phyloP scores from a whole-genome alignment of 1,284 basidiomycete species.

The Fomitopsis palustris region DNA sequence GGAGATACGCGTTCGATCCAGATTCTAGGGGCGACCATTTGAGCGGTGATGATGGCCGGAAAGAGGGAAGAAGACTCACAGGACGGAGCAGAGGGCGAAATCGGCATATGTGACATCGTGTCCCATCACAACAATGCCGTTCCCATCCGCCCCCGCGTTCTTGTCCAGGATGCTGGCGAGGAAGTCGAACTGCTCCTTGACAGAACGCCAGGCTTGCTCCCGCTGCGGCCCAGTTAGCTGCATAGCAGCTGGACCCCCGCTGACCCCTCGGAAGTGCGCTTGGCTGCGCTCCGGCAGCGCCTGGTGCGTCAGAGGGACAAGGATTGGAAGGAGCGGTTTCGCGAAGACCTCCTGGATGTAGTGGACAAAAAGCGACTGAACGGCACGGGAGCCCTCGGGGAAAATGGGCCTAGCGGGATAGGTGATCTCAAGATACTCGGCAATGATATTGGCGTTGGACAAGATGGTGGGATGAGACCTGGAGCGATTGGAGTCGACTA shows the following conservation, averaged over 20 bases:
- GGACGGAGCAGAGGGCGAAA: constrained; percentile 63
- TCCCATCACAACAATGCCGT: constrained; percentile 64
- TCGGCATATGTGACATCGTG: constrained; percentile 65
- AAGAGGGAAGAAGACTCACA: constrained; percentile 24
- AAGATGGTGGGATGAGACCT: constrained; percentile 40
- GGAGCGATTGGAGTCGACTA: constrained; percentile 42
- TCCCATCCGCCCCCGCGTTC: constrained; percentile 48
- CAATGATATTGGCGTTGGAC: constrained; percentile 57
- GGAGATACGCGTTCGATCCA: constrained; percentile 68
- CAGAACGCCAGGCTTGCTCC: constrained; percentile 60
- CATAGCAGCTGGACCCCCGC: constrained; percentile 18
- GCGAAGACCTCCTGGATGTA: constrained; percentile 63
- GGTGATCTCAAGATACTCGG: constrained; percentile 64
- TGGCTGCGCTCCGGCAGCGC: constrained; percentile 53
- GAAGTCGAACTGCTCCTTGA: constrained; percentile 63
- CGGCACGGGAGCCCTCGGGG: constrained; percentile 62
- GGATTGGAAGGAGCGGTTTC: constrained; percentile 64
- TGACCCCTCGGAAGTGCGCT: constrained; percentile 39
- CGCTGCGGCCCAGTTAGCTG: constrained; percentile 42
- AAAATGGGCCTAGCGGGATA: constrained; percentile 68
- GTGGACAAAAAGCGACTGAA: constrained; percentile 67
- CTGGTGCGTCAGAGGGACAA: constrained; percentile 65
- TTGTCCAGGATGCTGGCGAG: constrained; percentile 61
- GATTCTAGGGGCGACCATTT: constrained; percentile 26
- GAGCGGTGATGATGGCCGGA: not conserved